A percentile compares a stretch with the other conserved stretches of the same genome.
phyloP scores from a whole-genome alignment of 805 yeast species.

The Candida parachauliodes region DNA sequence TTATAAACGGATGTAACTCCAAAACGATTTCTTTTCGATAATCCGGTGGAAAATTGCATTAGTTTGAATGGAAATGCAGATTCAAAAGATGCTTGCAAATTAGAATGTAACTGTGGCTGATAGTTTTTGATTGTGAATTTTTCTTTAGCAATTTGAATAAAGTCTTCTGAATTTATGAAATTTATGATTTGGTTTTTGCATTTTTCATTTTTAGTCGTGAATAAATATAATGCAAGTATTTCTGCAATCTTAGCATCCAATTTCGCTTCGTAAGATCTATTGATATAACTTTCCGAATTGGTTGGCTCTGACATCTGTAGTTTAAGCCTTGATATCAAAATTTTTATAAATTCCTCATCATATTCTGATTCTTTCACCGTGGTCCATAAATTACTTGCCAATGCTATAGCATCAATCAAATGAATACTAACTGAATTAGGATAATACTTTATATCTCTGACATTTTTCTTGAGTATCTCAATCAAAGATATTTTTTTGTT shows the following conservation, averaged over 20 bases:
- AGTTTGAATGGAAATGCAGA: conserved; percentile 44
- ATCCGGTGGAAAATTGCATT: conserved; percentile 48
- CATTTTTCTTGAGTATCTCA: conserved; percentile 51
- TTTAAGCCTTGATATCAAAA: conserved; percentile 32
- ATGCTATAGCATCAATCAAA: conserved; percentile 66
- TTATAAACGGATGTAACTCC: conserved; percentile 57
- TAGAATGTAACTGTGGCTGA: conserved; percentile 43
- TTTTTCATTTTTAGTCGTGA: conserved; percentile 47
- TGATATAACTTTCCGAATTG: conserved; percentile 21
- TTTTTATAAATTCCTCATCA: conserved; percentile 46
- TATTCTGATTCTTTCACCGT: conserved; percentile 50
- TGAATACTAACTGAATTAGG: conserved; percentile 66
- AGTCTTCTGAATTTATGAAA: conserved; percentile 34
- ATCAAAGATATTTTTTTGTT: conserved; percentile 42
- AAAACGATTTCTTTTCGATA: conserved; percentile 43
- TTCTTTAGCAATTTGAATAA: conserved; percentile 25
- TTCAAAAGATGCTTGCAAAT: conserved; percentile 44
- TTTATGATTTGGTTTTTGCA: conserved; percentile 41
- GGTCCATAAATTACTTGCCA: conserved; percentile 78
- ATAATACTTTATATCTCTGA: conserved; percentile 47
- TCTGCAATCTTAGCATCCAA: conserved; percentile 68
- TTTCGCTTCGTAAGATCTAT: conserved; percentile 51
- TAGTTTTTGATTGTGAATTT: conserved; percentile 45
- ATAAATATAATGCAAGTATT: conserved; percentile 67
- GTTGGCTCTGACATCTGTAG: conserved; percentile 14